Conservation (phyloP, 176 grass and related monocot species). For the Coix lacrymajobi region DNA sequence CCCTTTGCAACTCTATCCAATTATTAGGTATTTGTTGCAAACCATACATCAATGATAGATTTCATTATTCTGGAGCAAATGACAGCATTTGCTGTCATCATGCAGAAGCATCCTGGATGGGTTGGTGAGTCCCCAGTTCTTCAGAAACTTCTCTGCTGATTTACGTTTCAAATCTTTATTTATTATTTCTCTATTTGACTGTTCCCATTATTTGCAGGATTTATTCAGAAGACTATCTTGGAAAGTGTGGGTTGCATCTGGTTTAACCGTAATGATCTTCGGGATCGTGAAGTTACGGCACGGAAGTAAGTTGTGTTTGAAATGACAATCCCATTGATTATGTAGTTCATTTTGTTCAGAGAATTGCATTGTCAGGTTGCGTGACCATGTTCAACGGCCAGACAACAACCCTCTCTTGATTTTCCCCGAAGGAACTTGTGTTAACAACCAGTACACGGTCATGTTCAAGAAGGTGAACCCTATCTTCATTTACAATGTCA, state of each 20-base stretch:
- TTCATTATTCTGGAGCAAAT: slow-evolving; percentile 99
- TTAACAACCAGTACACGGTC: slow-evolving; percentile 97
- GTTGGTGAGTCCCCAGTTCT: slow-evolving; percentile 58
- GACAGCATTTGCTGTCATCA: slow-evolving; percentile 99
- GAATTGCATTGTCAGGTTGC: slow-evolving; percentile 47
- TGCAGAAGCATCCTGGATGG: slow-evolving; percentile 99
- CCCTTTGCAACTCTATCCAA: slow-evolving; percentile 16
- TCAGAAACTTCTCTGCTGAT: neutral
- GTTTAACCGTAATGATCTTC: slow-evolving; percentile 92
- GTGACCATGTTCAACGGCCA: slow-evolving; percentile 77
- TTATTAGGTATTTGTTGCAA: slow-evolving; percentile 93
- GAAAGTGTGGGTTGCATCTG: slow-evolving; percentile 98
- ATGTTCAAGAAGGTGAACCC: slow-evolving; percentile 97
- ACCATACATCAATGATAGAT: slow-evolving; percentile 99
- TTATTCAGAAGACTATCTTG: slow-evolving; percentile 90
- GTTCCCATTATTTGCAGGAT: slow-evolving; percentile 48
- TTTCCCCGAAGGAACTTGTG: slow-evolving; percentile 98
- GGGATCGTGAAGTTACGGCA: slow-evolving; percentile 86
- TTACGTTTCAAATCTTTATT: slow-evolving; percentile 11
- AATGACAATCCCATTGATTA: neutral
- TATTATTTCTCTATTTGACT: slow-evolving; percentile 5
- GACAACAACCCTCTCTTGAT: slow-evolving; percentile 92
- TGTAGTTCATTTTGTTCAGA: neutral
- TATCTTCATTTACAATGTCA: neutral
- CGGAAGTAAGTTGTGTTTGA: slow-evolving; percentile 52